phyloP scores from a whole-genome alignment of 1,284 basidiomycete genomes.

The Kalmanozyma brasiliensis region DNA sequence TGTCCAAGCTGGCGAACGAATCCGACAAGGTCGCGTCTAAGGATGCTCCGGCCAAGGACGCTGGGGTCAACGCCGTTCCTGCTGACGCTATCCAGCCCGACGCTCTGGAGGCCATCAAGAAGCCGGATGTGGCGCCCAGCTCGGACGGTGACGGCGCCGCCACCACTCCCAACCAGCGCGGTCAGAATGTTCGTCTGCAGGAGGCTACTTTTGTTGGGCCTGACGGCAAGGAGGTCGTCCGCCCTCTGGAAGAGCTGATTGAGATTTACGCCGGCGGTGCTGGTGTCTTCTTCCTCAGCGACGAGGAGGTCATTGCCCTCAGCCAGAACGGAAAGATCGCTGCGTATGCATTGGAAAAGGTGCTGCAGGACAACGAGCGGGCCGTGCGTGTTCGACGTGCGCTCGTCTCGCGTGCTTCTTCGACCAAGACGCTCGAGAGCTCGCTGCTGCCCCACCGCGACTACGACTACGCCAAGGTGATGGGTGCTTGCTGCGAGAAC shows the following conservation, averaged over 20 bases:
- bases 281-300: constrained; percentile 75
- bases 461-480: constrained; percentile 93
- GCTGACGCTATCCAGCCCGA: constrained; percentile 38
- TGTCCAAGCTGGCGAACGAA: constrained; percentile 37
- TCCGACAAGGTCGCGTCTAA: constrained; percentile 27
- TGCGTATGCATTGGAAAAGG: constrained; percentile 92
- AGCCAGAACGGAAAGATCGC: constrained; percentile 93
- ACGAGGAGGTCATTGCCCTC: constrained; percentile 91
- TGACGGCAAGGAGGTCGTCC: constrained; percentile 54
- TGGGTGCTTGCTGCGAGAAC: constrained; percentile 99
- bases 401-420: constrained; percentile 88
- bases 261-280: constrained; percentile 85
- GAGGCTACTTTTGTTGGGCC: constrained; percentile 38
- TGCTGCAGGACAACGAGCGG: constrained; percentile 83
- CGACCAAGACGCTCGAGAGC: constrained; percentile 83
- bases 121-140: constrained; percentile 32
- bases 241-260: constrained; percentile 79
- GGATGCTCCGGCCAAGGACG: constrained; percentile 6
- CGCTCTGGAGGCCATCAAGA: constrained; percentile 29
- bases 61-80: constrained; percentile 35
- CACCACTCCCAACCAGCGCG: constrained; percentile 25
- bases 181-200: constrained; percentile 41
- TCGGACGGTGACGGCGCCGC: constrained; percentile 51
- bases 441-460: constrained; percentile 84
- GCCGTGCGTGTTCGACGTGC: constrained; percentile 89